Evolutionary conservation across 352 stramenopile genomes (phyloP), one percentile per base, ranked within the genome.

Genomic region (Globisporangium carolinianum): DNA sequence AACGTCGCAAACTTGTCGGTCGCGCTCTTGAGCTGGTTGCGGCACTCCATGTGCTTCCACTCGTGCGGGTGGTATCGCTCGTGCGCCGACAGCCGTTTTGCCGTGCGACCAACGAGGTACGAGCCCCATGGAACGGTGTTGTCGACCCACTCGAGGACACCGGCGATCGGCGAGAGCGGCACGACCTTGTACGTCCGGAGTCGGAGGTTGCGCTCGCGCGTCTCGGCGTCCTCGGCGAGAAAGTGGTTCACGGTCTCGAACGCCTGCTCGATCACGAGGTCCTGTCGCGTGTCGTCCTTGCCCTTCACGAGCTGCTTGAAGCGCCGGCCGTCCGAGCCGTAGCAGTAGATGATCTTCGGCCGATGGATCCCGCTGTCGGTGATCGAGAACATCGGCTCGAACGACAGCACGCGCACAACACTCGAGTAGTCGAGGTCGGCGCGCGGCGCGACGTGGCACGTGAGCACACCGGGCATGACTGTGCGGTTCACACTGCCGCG

Each of bases 71-170:
- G 97, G 61, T 99, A 99, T 32, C 92, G 86, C 52, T 88, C 80
- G 66, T 98, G 95, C n/a, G 93, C 92, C 43, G 83, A 91, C 5
- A 80, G 69, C 6, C 57, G 62, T 41, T 79, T 91, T 3, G 53
- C 58, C 51, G 61, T 69, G 17, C 73, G 72, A 2, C 66, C 79
- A 6, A 89, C 77, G 8, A 99, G 70, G 72, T 97, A 98, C 3
- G 93, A 82, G 0, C 91, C 91, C 72, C 98, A 98, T 4, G 96
- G 85, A 32, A 95, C 83, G 1, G 97, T 99, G 62, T 98, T 89
- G 53, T 98, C 83, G 8, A 99, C 97, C 95, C 95, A 99, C 71
- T 99, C 97, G 6, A 99, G 73, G 51, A 99, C 94, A 37, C 98
- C 98, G 54, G 87, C 91, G 18, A 92, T 86, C 5, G 95, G 95